Conservation (phyloP, 805 yeast species). For the Barnettozyma vustinii region DNA sequence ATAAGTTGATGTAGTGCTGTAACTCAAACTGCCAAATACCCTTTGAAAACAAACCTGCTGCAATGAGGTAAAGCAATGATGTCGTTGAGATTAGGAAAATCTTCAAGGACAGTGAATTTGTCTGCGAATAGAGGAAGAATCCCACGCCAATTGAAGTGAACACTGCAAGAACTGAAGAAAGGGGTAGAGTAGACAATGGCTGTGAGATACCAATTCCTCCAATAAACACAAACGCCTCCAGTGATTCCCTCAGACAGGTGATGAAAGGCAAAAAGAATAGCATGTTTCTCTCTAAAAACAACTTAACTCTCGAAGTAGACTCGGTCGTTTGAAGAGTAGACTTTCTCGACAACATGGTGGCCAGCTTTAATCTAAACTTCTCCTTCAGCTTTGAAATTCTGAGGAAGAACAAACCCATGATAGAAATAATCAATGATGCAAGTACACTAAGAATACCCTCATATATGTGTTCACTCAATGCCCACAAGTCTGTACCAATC, state of each 20-base stretch:
- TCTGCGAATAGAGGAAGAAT: conserved; percentile 63
- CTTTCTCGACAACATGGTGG: conserved; percentile 31
- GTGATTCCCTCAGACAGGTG: conserved; percentile 83
- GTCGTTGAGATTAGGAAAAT: conserved; percentile 71
- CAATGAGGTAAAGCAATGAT: conserved; percentile 74
- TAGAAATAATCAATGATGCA: conserved; percentile 72
- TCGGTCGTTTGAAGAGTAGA: conserved; percentile 21
- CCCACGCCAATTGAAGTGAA: conserved; percentile 61
- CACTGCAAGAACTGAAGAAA: conserved; percentile 57
- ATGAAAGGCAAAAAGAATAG: conserved; percentile 75
- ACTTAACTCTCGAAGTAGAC: conserved; percentile 25
- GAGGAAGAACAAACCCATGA: conserved; percentile 81
- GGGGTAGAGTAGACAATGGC: conserved; percentile 58
- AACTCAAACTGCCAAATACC: conserved; percentile 90
- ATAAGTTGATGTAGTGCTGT: conserved; percentile 64
- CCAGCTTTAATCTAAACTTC: conserved; percentile 69
- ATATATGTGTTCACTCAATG: conserved; percentile 82
- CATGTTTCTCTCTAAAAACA: conserved; percentile 55
- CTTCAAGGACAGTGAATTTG: conserved; percentile 70
- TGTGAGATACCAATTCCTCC: conserved; percentile 83
- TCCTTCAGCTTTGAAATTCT: conserved; percentile 76
- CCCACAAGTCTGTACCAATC: conserved; percentile 83
- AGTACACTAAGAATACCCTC: conserved; percentile 79
- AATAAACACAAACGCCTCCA: conserved; percentile 86
- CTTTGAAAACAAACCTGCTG: conserved; percentile 80